Evolutionary conservation across 345 rosid genomes (phyloP), one percentile per base, ranked within the genome.

Genomic region (Linum tenue): DNA sequence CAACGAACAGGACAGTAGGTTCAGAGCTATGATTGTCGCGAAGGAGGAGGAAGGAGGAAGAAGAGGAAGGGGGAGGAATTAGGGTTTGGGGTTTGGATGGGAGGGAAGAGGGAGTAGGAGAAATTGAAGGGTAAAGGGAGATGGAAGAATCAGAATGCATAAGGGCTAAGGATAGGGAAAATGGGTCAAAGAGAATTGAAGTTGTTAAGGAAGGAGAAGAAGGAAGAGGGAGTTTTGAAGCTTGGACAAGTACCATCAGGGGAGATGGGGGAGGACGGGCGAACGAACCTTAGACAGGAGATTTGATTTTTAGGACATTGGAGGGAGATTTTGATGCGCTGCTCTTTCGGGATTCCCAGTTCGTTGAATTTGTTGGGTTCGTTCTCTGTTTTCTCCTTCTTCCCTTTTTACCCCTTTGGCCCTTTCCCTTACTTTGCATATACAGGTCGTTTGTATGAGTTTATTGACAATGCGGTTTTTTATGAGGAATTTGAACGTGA

Each of bases 101-200:
- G 76, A 66, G 67, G 62, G 77, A 81, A 74, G 73, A 82, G 72
- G 67, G 76, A 64, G 62, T 76, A 51, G 44, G 86, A 80, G 43
- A 80, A 76, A 62, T 83, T 83, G 84, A 78, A 65, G 88, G 83
- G 65, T 76, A 84, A n/a, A 87, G 82, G 63, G 87, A 85, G 64
- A 90, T 8, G 1, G 92, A 84, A 57, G 90, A 80, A 68, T 83
- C 92, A 59, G 85, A 71, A 70, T 81, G 90, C 65, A 72, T 69
- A 36, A 90, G 77, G 50, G 94, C 94, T n/a, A 87, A 77, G 44
- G 91, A 87, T 11, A 73, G 79, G 1, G 94, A 90, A 66, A 57
- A 77, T 15, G 94, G 94, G 65, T 87, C 94, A 64, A 78, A 82
- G 35, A 82, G 84, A 15, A 83, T 36, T 5, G 97, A 84, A 11